Base-by-base conservation (phyloP, 805 yeast species). In the Hanseniaspora opuntiae region DNA sequence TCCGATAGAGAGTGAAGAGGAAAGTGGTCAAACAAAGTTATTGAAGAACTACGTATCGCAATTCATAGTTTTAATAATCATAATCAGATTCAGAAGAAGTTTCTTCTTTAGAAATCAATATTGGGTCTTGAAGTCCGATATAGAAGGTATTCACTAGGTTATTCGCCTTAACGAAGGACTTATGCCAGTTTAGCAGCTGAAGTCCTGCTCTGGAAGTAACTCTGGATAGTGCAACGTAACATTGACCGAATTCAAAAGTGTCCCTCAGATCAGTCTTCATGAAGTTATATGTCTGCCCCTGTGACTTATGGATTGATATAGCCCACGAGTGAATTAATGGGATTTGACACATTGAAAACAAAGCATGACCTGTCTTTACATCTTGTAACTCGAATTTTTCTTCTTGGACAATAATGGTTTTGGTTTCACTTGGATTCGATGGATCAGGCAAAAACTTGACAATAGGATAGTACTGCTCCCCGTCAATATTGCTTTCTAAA, bases 271-370 rank as follows among this genome's bases (percentile, higher is more conserved):
- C 95, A 5, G 90, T 95, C 57, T 76, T 75, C 4, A 86, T 87
- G 54, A 77, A 73, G 4, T 82, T 80, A 42, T 87, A 66, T 0
- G 97, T 84, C 67, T 93, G 89, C 0, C 98, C 98, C 65, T 90
- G 98, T 0, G 97, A 81, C 68, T 93, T 90, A 64, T 93, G 98
- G 42, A 93, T 89, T 0, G 97, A 88, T 44, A 93, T 67, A 0
- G 98, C 88, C 97, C 97, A 93, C 0, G 98, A 95, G 16, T 89
- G 70, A 60, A 90, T 81, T 52, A 93, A 68, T 0, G 98, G 98
- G 1, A 93, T 59, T 62, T 93, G 98, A 0, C 73, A 71, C 60
- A 96, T 72, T 1, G 82, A 73, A 0, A 86, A 95, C 14, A 86
- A 58, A 0, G 82, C 77, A 7, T 72, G 72, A 22, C 83, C 86